Conservation (phyloP, 768 basidiomycete species). For the Mycena alexandri region DNA sequence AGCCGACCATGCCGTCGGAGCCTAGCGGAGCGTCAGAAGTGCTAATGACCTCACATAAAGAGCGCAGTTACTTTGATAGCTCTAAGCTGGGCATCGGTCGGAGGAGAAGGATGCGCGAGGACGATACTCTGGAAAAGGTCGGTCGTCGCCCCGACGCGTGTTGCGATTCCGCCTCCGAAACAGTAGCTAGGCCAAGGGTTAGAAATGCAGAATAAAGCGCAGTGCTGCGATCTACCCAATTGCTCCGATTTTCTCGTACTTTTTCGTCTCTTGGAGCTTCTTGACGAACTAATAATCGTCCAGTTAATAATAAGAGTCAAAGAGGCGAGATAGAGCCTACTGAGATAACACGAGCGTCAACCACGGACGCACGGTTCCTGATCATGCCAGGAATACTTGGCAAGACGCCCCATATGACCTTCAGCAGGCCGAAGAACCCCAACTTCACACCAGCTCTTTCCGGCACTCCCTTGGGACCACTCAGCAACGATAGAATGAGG, state of each 20-base stretch:
- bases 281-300: slow-evolving; percentile 48
- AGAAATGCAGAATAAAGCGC: not conserved
- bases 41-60: too few species aligned
- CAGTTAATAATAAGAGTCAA: not conserved
- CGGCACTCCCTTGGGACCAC: slow-evolving; percentile 34
- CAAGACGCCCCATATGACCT: slow-evolving; percentile 41
- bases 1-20: slow-evolving; percentile 30
- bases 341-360: slow-evolving; percentile 47
- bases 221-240: slow-evolving; percentile 51
- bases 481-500: too few species aligned
- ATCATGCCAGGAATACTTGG: slow-evolving; percentile 46
- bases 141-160: slow-evolving; percentile 12
- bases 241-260: slow-evolving; percentile 58
- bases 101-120: slow-evolving; percentile 29
- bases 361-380: slow-evolving; percentile 49
- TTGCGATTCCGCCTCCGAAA: slow-evolving; percentile 31
- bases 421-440: slow-evolving; percentile 44
- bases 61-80: slow-evolving; percentile 24
- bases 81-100: slow-evolving; percentile 12
- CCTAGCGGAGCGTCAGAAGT: slow-evolving; percentile 8
- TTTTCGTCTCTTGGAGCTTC: slow-evolving; percentile 52
- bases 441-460: slow-evolving; percentile 50
- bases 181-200: slow-evolving; percentile 14
- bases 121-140: slow-evolving; percentile 29
- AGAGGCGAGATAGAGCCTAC: slow-evolving; percentile 39